Conservation (phyloP, 108 stramenopile species). For the Cyclostephanos tholiformis region DNA sequence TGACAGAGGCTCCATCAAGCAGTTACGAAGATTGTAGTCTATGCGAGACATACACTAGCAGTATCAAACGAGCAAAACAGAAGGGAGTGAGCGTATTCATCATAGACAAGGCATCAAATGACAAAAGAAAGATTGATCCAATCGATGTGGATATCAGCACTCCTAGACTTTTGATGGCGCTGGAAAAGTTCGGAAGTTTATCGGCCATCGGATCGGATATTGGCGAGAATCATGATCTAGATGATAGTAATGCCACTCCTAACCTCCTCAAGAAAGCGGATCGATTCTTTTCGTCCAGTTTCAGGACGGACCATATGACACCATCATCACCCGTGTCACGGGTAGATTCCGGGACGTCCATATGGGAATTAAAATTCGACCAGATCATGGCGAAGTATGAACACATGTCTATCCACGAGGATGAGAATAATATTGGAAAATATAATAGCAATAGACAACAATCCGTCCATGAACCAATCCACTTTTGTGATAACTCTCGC, state of each 20-base stretch:
- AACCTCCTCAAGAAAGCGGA: neutral
- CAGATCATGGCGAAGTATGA: constrained; percentile 28
- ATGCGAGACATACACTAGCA: neutral
- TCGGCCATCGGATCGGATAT: neutral
- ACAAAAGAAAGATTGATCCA: neutral
- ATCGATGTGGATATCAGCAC: neutral
- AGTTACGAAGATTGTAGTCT: constrained; percentile 13
- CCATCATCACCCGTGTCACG: neutral
- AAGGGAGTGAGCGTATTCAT: neutral
- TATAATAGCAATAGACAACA: neutral
- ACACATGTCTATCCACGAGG: constrained; percentile 10
- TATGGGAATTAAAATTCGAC: constrained; percentile 14
- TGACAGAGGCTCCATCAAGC: constrained; percentile 19
- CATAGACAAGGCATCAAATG: neutral
- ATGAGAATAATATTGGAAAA: neutral
- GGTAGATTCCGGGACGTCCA: neutral
- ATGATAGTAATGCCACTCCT: neutral
- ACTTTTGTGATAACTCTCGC: neutral
- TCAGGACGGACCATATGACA: neutral
- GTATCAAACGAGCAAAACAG: neutral
- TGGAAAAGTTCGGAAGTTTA: neutral
- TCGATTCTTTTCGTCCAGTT: neutral
- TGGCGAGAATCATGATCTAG: neutral
- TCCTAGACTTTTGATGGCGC: constrained; percentile 1
- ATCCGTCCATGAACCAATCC: neutral